A percentile compares a stretch with the other conserved stretches of the same genome.
Evolutionary conservation across 331 rosid genomes (phyloP).

Genomic region (Spiraea crenata): DNA sequence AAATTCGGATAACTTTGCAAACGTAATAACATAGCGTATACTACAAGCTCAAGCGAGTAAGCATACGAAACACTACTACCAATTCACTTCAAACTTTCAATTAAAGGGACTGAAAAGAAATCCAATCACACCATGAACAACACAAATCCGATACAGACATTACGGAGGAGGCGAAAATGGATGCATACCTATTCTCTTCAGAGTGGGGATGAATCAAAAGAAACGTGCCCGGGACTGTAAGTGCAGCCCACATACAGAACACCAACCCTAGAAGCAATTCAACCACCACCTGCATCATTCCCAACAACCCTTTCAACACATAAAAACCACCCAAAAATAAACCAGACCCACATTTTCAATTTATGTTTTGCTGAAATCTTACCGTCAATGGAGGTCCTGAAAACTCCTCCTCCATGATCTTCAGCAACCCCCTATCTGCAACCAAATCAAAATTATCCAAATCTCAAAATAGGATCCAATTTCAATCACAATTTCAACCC

Average conservation of each 20-base stretch:
- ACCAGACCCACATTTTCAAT: constrained; percentile 4
- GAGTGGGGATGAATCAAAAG: constrained; percentile 70
- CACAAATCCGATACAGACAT: not conserved
- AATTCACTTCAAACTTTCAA: not conserved
- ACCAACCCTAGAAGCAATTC: too few relatives aligned
- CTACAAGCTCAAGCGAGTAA: not conserved
- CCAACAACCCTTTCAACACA: constrained; percentile 1
- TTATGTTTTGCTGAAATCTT: not conserved
- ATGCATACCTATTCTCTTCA: constrained; percentile 71
- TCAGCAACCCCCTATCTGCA: constrained; percentile 82
- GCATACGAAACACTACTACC: not conserved
- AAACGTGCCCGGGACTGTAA: constrained; percentile 69
- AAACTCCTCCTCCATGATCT: constrained; percentile 91
- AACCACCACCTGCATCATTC: not conserved
- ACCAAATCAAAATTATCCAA: constrained; percentile 27
- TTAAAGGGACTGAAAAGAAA: not conserved
- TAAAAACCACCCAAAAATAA: constrained; percentile 10
- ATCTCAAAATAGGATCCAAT: not conserved
- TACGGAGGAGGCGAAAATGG: not conserved
- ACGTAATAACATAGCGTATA: not conserved
- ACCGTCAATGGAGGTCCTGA: constrained; percentile 78
- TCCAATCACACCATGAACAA: constrained; percentile 7
- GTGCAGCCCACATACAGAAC: constrained; percentile 36
- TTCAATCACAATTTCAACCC: not conserved
- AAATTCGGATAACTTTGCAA: not conserved